A percentile compares a stretch with the other conserved stretches of the same genome.
These are phyloP conservation scores for Kodamaea sp. DNA, from an alignment of 1,139 yeast genomes.

Conservation along the genomic window DNA sequence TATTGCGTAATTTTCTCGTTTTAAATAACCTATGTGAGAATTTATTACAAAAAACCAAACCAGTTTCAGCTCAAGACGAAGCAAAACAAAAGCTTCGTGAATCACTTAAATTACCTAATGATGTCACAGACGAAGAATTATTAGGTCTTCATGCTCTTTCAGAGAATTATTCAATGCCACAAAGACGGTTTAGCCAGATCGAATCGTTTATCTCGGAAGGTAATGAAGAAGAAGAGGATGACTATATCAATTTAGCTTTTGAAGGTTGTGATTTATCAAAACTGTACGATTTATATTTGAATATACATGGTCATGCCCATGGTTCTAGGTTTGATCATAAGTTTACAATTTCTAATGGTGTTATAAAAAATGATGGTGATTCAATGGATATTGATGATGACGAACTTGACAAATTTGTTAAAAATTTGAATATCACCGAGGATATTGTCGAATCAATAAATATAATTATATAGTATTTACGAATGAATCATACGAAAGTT, in stretches of 20 bases:
- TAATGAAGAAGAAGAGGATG: slow-evolving; percentile 11
- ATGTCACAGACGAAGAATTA: slow-evolving; percentile 41
- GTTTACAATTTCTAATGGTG: slow-evolving; percentile 33
- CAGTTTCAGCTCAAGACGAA: slow-evolving; percentile 14
- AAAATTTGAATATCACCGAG: slow-evolving; percentile 31
- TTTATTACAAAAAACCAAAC: slow-evolving; percentile 3
- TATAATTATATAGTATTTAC: not conserved
- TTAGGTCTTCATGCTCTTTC: slow-evolving; percentile 33
- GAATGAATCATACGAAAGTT: slow-evolving; percentile 18
- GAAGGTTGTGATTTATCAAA: slow-evolving; percentile 24
- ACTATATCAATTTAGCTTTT: slow-evolving; percentile 20
- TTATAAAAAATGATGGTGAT: slow-evolving; percentile 14
- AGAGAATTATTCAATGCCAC: slow-evolving; percentile 11
- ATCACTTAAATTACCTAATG: slow-evolving; percentile 34
- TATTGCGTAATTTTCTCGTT: slow-evolving; percentile 31
- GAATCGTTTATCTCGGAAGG: slow-evolving; percentile 22
- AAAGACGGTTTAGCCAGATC: slow-evolving; percentile 16
- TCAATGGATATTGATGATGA: slow-evolving; percentile 22
- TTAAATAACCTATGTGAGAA: slow-evolving; percentile 20
- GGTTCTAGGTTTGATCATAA: slow-evolving; percentile 15
- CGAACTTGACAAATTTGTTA: slow-evolving; percentile 18
- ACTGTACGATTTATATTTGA: slow-evolving; percentile 21
- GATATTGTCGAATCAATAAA: slow-evolving; percentile 22
- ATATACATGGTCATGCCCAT: slow-evolving; percentile 20
- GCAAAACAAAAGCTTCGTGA: slow-evolving; percentile 31